A percentile compares a stretch with the other conserved stretches of the same genome.
Evolutionary conservation across 2,329 filamentous ascomycete species (phyloP).

Genomic region (Diaporthe capsici): DNA sequence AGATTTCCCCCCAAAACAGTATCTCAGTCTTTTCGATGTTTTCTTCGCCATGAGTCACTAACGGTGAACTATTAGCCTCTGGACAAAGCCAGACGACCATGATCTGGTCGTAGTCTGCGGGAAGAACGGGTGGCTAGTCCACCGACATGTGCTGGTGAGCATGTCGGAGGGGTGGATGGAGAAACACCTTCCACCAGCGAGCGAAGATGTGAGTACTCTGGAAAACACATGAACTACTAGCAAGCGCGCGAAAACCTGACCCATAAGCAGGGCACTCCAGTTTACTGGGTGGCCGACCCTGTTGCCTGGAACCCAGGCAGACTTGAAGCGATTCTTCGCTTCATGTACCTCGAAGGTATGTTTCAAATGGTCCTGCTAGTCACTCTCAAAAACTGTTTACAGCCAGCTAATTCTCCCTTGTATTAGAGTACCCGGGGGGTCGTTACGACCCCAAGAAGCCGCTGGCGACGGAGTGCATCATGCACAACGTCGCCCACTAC

Average conservation of each 20-base stretch:
- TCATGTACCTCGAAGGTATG: slow-evolving; percentile 48
- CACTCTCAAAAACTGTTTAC: background rate
- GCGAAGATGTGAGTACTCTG: slow-evolving; percentile 32
- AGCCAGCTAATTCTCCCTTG: slow-evolving; percentile 9
- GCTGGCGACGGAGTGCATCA: slow-evolving; percentile 42
- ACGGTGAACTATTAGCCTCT: slow-evolving; percentile 19
- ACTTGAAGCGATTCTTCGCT: slow-evolving; percentile 46
- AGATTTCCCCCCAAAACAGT: background rate
- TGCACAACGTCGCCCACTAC: slow-evolving; percentile 46
- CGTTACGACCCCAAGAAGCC: slow-evolving; percentile 40
- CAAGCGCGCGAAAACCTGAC: slow-evolving; percentile 1
- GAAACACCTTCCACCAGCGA: slow-evolving; percentile 30
- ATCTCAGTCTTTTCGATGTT: background rate
- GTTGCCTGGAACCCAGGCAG: slow-evolving; percentile 41
- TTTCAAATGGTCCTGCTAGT: too few relatives aligned
- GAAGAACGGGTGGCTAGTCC: slow-evolving; percentile 25
- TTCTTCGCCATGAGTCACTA: background rate
- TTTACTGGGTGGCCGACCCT: slow-evolving; percentile 39
- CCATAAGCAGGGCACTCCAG: slow-evolving; percentile 9
- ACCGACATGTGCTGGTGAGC: slow-evolving; percentile 34
- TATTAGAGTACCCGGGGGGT: slow-evolving; percentile 43
- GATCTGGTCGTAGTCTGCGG: slow-evolving; percentile 34
- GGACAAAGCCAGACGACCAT: background rate
- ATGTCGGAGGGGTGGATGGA: slow-evolving; percentile 39
- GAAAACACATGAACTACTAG: too few relatives aligned